Base-by-base conservation (phyloP, 2,329 filamentous ascomycete species). In the Colletotrichum cordylinicola region DNA sequence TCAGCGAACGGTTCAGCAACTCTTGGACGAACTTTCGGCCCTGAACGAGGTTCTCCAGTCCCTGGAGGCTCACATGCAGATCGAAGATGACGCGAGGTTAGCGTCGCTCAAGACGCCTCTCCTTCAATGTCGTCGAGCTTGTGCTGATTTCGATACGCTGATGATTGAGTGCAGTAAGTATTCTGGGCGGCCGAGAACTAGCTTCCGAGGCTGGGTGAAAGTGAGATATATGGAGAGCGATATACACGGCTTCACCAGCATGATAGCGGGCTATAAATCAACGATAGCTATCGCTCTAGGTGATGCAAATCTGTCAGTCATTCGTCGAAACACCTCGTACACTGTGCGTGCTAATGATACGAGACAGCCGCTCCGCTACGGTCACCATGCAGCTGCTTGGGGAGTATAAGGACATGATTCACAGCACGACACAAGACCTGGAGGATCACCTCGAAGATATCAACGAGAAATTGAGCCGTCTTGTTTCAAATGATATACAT, bases 181-280 rank as follows among this genome's bases (percentile, higher is more conserved):
- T 39, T 72, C 73, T 2, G 73, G 60, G 4, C 62, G 43, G 7
- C 24, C 64, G 12, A 72, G 64, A 61, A 66, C 56, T 33, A 72
- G 68, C 35, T 65, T 68, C n/a, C 18, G 68, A 61, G 73, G 68
- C 68, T 75, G 55, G 72, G 29, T 29, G 6, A 29, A 29, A 29
- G 29, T 29, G 6, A 29, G 29, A 29, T 71, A 71, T 15, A 75
- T 67, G 56, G 39, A 75, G 37, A 64, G 66, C 43, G 67, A 75
- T 21, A 67, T 75, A 21, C 3, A 24, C 6, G 62, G 67, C n/a
- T 71, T 75, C 31, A 29, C 62, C 2, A 56, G 31, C 8, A 75
- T 75, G 67, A 37, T 75, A 5, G 62, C 55, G 8, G 72, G 67
- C 21, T 71, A 75, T 64, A 75, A 75, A 33, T 71, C 67, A 7